These are phyloP conservation scores for Aegilops bicornis DNA, from an alignment of 176 grass and related monocot species.

Conservation along the genomic window DNA sequence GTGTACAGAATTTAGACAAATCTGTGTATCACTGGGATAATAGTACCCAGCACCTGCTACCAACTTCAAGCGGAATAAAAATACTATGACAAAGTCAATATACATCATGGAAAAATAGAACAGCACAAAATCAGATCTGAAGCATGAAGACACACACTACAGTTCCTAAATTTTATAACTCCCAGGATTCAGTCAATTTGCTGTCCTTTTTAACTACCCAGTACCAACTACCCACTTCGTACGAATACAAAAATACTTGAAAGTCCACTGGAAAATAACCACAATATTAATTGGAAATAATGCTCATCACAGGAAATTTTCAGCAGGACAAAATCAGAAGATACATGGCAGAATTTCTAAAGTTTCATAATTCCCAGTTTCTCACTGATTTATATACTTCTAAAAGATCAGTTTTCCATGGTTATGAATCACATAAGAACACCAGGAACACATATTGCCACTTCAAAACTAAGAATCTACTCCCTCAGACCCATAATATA, in stretches of 20 bases:
- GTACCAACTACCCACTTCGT: neutral
- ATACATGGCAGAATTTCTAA: conserved; percentile 15
- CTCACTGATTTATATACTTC: neutral
- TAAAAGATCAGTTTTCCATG: neutral
- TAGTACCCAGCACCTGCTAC: neutral
- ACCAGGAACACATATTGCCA: neutral
- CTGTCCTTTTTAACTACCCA: neutral
- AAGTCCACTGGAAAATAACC: conserved; percentile 8
- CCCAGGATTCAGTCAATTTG: neutral
- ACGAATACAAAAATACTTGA: neutral
- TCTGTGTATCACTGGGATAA: neutral
- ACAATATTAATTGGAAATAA: conserved; percentile 15
- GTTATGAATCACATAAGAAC: neutral
- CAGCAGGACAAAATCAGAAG: conserved; percentile 11
- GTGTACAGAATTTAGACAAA: neutral
- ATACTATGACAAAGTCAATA: conserved; percentile 20
- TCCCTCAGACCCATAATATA: neutral
- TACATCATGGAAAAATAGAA: neutral
- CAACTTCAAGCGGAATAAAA: neutral
- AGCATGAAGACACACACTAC: neutral
- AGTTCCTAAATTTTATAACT: conserved; percentile 29
- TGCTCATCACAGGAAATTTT: neutral
- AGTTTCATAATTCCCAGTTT: conserved; percentile 5
- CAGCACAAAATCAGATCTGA: neutral
- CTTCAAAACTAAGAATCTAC: conserved; percentile 2